Percentiles rank a stretch among this genome's conserved stretches.
Evolutionary conservation across 2,329 filamentous ascomycete species (phyloP).

Genomic region (Elsinoe perseae): DNA sequence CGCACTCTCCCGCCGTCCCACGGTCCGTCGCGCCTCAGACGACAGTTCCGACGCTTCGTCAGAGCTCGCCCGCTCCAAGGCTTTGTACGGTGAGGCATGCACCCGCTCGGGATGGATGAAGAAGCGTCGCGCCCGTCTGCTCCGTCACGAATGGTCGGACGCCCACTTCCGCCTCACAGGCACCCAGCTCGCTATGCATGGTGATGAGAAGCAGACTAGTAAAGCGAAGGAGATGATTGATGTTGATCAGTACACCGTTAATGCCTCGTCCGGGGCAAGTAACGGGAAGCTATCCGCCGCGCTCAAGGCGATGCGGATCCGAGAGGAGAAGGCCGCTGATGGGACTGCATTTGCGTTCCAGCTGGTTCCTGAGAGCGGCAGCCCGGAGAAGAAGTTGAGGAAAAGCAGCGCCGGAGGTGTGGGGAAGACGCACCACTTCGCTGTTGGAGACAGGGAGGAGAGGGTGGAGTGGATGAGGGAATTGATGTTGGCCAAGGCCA

Average conservation of each 20-base stretch:
- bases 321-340: slow-evolving; percentile 43
- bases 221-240: slow-evolving; percentile 73
- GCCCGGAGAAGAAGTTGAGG: slow-evolving; percentile 42
- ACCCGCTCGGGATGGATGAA: slow-evolving; percentile 79
- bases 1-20: slow-evolving; percentile 16
- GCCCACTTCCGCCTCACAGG: slow-evolving; percentile 77
- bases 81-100: slow-evolving; percentile 29
- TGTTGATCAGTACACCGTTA: slow-evolving; percentile 81
- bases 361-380: slow-evolving; percentile 55
- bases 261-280: slow-evolving; percentile 68
- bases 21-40: slow-evolving; percentile 19
- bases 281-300: slow-evolving; percentile 77
- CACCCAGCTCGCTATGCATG: slow-evolving; percentile 59
- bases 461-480: slow-evolving; percentile 97
- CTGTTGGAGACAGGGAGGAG: slow-evolving; percentile 77
- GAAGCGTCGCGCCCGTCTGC: slow-evolving; percentile 81
- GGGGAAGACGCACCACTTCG: slow-evolving; percentile 88
- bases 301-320: slow-evolving; percentile 66
- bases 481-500: slow-evolving; percentile 81
- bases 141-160: slow-evolving; percentile 89
- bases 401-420: slow-evolving; percentile 37
- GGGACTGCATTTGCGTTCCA: slow-evolving; percentile 68
- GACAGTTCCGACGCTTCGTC: slow-evolving; percentile 16
- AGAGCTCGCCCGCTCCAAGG: slow-evolving; percentile 29
- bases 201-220: slow-evolving; percentile 44